These are phyloP conservation scores for Akebia trifoliata DNA, from an alignment of 164 flowering plant genomes.

Conservation along the genomic window DNA sequence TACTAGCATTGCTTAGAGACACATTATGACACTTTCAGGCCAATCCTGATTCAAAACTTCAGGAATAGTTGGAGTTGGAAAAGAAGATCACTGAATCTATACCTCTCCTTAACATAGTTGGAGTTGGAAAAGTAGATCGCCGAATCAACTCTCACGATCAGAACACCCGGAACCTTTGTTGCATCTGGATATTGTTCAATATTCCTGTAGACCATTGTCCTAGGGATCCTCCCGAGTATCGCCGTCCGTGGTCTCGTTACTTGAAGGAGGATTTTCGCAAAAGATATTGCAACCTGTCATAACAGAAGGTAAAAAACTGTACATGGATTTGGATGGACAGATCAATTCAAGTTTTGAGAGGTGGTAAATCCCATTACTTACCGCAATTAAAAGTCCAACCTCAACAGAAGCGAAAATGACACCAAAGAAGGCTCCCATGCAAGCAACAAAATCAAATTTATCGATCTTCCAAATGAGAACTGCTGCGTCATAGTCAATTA, in stretches of 20 bases:
- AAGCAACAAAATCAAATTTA: slow-evolving; percentile 82
- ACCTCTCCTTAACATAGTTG: slow-evolving; percentile 79
- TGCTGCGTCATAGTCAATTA: slow-evolving; percentile 64
- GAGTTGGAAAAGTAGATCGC: slow-evolving; percentile 87
- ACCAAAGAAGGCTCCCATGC: slow-evolving; percentile 92
- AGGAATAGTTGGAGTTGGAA: too few relatives aligned
- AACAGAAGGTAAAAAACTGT: slow-evolving; percentile 1
- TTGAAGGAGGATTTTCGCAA: slow-evolving; percentile 75
- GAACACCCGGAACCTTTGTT: slow-evolving; percentile 47
- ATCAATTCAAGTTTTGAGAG: not conserved
- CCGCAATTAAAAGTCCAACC: slow-evolving; percentile 84
- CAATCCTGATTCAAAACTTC: not conserved
- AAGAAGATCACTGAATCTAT: not conserved
- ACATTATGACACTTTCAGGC: too few relatives aligned
- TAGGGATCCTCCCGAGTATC: slow-evolving; percentile 59
- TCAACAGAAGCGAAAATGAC: slow-evolving; percentile 77
- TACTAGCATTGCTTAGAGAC: too few relatives aligned
- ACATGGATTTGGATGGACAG: not conserved
- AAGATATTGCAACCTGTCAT: slow-evolving; percentile 61
- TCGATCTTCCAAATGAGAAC: slow-evolving; percentile 81
- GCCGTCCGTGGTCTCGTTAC: slow-evolving; percentile 81
- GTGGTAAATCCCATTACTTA: slow-evolving; percentile 22
- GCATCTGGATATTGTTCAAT: slow-evolving; percentile 75
- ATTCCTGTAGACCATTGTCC: slow-evolving; percentile 62
- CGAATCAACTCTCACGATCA: slow-evolving; percentile 74